phyloP scores from a whole-genome alignment of 2,329 filamentous ascomycete species.

The Elsinoe perseae region DNA sequence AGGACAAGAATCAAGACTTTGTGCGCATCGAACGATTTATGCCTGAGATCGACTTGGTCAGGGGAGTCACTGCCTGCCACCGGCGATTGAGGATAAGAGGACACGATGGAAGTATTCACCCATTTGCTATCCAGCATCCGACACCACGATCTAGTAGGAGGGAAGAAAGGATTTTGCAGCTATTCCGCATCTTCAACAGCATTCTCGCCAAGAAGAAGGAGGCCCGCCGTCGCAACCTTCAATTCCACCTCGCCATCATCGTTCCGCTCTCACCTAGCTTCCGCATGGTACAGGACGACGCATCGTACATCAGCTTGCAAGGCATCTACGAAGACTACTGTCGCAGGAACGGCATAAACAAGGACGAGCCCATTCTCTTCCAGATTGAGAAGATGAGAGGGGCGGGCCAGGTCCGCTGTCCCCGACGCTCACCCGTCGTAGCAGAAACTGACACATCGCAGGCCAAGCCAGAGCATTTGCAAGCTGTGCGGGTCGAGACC shows the following conservation, averaged over 20 bases:
- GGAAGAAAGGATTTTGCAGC: slow-evolving; percentile 88
- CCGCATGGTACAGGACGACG: slow-evolving; percentile 89
- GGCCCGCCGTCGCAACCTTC: slow-evolving; percentile 81
- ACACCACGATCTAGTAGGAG: slow-evolving; percentile 84
- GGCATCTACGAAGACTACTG: slow-evolving; percentile 96
- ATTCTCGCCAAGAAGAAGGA: slow-evolving; percentile 89
- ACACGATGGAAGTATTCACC: slow-evolving; percentile 93
- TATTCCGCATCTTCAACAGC: slow-evolving; percentile 97
- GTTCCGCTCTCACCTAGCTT: slow-evolving; percentile 92
- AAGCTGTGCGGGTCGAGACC: slow-evolving; percentile 60
- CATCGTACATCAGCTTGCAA: slow-evolving; percentile 88
- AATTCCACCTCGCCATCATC: slow-evolving; percentile 94
- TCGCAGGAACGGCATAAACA: slow-evolving; percentile 73
- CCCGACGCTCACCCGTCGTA: slow-evolving; percentile 14
- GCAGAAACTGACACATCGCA: slow-evolving; percentile 28
- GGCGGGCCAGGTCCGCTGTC: slow-evolving; percentile 35
- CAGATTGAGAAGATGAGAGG: slow-evolving; percentile 89
- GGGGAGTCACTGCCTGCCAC: slow-evolving; percentile 84
- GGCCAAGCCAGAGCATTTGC: slow-evolving; percentile 58
- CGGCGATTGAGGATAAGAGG: slow-evolving; percentile 90
- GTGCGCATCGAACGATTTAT: slow-evolving; percentile 95
- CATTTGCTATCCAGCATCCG: slow-evolving; percentile 93
- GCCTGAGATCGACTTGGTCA: slow-evolving; percentile 86
- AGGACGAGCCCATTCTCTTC: slow-evolving; percentile 91
- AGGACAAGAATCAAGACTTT: slow-evolving; percentile 99